A percentile compares a stretch with the other conserved stretches of the same genome.
Conservation (phyloP, 495 filamentous ascomycete genomes). For the Penicillium salamii region DNA sequence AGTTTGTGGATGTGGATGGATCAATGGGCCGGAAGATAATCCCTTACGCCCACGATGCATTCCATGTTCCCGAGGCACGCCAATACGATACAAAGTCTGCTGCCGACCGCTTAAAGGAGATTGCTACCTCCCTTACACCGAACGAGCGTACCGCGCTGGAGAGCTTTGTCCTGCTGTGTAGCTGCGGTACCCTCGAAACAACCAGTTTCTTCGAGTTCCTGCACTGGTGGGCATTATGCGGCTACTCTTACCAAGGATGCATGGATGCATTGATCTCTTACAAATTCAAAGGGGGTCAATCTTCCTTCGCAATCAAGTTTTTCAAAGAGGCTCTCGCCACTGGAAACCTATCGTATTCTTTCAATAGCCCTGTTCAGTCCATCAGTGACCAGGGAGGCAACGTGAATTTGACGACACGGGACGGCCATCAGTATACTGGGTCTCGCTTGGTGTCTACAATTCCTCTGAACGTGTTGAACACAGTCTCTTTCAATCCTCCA, state of each 20-base stretch:
- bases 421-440: constrained; percentile 11
- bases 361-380: constrained; percentile 20
- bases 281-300: constrained; percentile 28
- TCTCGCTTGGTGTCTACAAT: constrained; percentile 25
- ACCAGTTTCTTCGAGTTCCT: constrained; percentile 26
- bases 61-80: constrained; percentile 14
- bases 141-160: constrained; percentile 18
- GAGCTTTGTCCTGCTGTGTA: constrained; percentile 17
- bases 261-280: constrained; percentile 17
- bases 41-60: constrained; percentile 17
- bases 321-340: constrained; percentile 20
- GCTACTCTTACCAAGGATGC: constrained; percentile 15
- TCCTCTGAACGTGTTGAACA: constrained; percentile 26
- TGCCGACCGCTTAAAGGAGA: constrained; percentile 19
- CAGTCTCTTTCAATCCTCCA: constrained; percentile 24
- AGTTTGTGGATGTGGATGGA: constrained; percentile 27
- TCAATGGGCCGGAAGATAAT: constrained; percentile 16
- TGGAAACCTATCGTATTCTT: constrained; percentile 19
- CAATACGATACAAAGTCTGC: constrained; percentile 20
- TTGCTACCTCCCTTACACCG: constrained; percentile 11
- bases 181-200: constrained; percentile 21
- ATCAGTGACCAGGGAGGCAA: constrained; percentile 12
- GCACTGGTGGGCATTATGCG: constrained; percentile 24
- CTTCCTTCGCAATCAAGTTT: constrained; percentile 23
- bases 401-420: constrained; percentile 14